Conservation (phyloP, 2,329 filamentous ascomycete species). For the Apiospora aurea region DNA sequence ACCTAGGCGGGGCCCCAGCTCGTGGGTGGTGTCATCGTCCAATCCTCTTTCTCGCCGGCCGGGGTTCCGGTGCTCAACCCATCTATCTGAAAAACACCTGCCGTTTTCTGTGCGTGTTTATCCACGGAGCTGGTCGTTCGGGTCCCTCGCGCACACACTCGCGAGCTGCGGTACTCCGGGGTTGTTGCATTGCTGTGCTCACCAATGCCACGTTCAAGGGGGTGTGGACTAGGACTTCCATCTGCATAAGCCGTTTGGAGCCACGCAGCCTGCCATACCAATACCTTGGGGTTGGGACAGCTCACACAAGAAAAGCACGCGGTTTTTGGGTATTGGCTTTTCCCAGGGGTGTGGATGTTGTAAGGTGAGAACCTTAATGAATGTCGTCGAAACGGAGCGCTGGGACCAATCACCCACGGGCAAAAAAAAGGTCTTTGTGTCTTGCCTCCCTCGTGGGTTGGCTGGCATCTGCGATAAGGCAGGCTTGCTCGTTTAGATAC, state of each 20-base stretch:
- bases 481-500: neutral
- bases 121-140: neutral
- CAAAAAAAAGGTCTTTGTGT: neutral
- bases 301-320: constrained; percentile 1
- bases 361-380: constrained; percentile 15
- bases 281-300: constrained; percentile 15
- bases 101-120: neutral
- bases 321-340: neutral
- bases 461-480: neutral
- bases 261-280: constrained; percentile 5
- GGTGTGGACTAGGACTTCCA: neutral
- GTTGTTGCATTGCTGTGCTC: constrained; percentile 10
- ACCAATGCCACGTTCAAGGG: constrained; percentile 10
- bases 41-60: neutral
- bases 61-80: neutral
- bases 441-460: neutral
- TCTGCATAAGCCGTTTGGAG: constrained; percentile 18
- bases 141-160: neutral
- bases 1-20: neutral
- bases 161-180: neutral
- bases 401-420: constrained; percentile 4
- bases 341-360: neutral
- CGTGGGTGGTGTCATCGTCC: neutral
- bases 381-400: neutral
- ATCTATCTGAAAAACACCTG: neutral